phyloP scores from a whole-genome alignment of 2,329 filamentous ascomycete species.

The Alternaria dauci region DNA sequence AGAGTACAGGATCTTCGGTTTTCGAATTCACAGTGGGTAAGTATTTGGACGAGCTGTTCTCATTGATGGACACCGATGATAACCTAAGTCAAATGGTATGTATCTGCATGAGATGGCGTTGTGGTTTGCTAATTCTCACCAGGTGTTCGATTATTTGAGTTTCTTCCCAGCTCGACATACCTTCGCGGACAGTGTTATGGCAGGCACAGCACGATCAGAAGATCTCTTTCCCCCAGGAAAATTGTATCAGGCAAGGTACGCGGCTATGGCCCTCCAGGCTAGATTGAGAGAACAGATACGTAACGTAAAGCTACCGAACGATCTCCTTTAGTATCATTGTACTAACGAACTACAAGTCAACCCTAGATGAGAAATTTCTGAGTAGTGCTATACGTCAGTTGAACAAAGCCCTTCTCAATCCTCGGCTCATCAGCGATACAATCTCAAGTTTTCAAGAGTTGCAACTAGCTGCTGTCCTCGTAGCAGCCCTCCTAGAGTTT shows the following conservation, averaged over 20 bases:
- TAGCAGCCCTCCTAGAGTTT: slow-evolving; percentile 43
- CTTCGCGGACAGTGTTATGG: slow-evolving; percentile 39
- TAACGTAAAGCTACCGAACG: slow-evolving; percentile 29
- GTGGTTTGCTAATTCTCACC: slow-evolving; percentile 18
- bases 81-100: slow-evolving; percentile 41
- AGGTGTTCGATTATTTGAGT: slow-evolving; percentile 49
- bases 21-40: slow-evolving; percentile 82
- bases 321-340: neutral
- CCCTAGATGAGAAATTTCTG: slow-evolving; percentile 43
- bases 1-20: slow-evolving; percentile 50
- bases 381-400: slow-evolving; percentile 43
- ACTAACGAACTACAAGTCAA: slow-evolving; percentile 34
- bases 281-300: slow-evolving; percentile 44
- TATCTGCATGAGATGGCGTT: neutral
- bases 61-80: slow-evolving; percentile 78
- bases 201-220: slow-evolving; percentile 30
- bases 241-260: slow-evolving; percentile 48
- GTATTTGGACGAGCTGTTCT: slow-evolving; percentile 85
- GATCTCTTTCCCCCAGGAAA: slow-evolving; percentile 48
- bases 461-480: slow-evolving; percentile 39
- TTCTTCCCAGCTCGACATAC: slow-evolving; percentile 42
- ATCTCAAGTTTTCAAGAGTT: slow-evolving; percentile 32
- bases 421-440: slow-evolving; percentile 32
- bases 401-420: slow-evolving; percentile 41
- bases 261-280: slow-evolving; percentile 39